Conservation (phyloP, 352 stramenopile genomes). For the Phytophthora meadii region DNA sequence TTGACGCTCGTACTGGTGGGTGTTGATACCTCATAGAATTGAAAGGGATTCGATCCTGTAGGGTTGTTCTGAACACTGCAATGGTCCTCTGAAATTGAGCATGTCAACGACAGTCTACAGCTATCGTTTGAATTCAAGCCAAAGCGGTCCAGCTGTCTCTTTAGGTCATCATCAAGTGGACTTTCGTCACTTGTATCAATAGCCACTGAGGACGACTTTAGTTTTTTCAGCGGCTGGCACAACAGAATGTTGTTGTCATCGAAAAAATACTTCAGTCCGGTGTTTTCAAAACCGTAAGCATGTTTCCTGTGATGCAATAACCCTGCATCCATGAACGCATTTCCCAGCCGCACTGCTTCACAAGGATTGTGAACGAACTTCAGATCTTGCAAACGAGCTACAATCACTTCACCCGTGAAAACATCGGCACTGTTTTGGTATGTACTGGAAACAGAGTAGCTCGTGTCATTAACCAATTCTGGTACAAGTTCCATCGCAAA, state of each 20-base stretch:
- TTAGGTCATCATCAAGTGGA: slow-evolving; percentile 16
- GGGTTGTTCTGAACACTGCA: slow-evolving; percentile 27
- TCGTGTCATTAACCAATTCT: slow-evolving; percentile 38
- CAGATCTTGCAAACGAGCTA: slow-evolving; percentile 41
- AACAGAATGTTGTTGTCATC: slow-evolving; percentile 48
- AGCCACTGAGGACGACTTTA: background rate
- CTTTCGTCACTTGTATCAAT: slow-evolving; percentile 8
- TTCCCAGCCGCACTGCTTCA: slow-evolving; percentile 57
- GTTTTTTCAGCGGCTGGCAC: slow-evolving; percentile 27
- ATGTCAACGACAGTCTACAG: slow-evolving; percentile 3
- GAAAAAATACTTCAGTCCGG: slow-evolving; percentile 52
- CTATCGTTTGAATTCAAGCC: slow-evolving; percentile 1
- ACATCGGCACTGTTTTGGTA: slow-evolving; percentile 29
- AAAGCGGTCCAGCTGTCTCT: slow-evolving; percentile 13
- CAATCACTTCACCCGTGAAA: slow-evolving; percentile 33
- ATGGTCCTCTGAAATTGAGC: slow-evolving; percentile 22
- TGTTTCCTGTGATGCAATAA: slow-evolving; percentile 66
- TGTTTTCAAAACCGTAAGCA: slow-evolving; percentile 42
- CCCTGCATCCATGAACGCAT: slow-evolving; percentile 64
- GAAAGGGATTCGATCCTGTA: slow-evolving; percentile 12
- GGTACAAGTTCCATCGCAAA: slow-evolving; percentile 43
- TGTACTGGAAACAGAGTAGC: slow-evolving; percentile 29
- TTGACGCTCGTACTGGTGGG: slow-evolving; percentile 2
- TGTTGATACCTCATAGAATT: slow-evolving; percentile 6
- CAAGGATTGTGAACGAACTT: slow-evolving; percentile 42